Evolutionary conservation across 2,329 filamentous ascomycete genomes (phyloP), one percentile per base, ranked within the genome.

Genomic region (Elsinoe fawcettii): DNA sequence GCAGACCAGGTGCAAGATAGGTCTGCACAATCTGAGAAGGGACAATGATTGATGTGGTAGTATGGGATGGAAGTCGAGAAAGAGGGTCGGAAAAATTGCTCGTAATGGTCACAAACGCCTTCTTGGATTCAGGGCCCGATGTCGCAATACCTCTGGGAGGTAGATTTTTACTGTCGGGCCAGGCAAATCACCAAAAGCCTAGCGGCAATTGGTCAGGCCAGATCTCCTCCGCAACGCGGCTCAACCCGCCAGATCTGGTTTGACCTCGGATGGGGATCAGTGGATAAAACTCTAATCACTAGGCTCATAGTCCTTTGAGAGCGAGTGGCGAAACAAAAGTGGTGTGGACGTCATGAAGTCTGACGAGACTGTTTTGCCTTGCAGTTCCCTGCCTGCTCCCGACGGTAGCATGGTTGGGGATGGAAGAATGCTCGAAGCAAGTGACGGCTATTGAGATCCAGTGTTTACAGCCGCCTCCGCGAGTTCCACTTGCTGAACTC

Each of bases 191-290:
- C 6, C 41, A 46, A 46, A 46, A 25, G 41, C 9, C 20, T 14
- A 18, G 32, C 49, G 49, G 49, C 49, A 37, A 53, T 53, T 53
- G 49, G 49, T 22, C 49, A 12, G 39, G n/a, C 30, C 30, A 53
- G 49, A 53, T 53, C 49, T 53, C 30, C 46, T 53, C 30, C 49
- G 16, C 49, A 36, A 53, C 30, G 18, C 49, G 49, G 49, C 30
- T 53, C 18, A 9, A 39, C 30, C 49, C 49, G 49, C 20, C 16
- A 53, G 49, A 53, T 53, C 49, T 53, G 25, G 46, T 34, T 11
- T 20, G 46, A 51, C 46, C 46, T 51, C 46, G 46, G 46, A 25
- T 51, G 41, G 20, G 34, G 41, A 46, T 23, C 41, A 25, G 41
- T 23, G 41, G 18, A 25, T 12, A 46, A 46, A 23, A 23, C 41